A percentile compares a stretch with the other conserved stretches of the same genome.
Conservation (phyloP, 2,329 filamentous ascomycete genomes). For the Rhytidhysteron rufulum region DNA sequence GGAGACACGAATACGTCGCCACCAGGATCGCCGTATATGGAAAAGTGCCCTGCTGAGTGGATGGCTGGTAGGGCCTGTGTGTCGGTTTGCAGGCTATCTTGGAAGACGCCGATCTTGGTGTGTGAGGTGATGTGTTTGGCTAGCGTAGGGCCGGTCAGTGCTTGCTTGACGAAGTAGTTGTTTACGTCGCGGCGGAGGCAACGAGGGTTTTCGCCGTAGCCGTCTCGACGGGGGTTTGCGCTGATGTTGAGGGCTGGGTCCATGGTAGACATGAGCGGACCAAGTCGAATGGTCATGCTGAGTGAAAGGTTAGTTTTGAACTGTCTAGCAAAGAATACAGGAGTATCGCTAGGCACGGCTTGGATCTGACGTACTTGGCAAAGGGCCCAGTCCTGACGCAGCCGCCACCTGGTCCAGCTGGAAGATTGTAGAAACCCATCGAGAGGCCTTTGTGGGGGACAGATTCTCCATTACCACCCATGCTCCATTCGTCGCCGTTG, state of each 20-base stretch:
- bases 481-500: slow-evolving; percentile 49
- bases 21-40: slow-evolving; percentile 42
- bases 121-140: slow-evolving; percentile 20
- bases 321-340: too few relatives aligned
- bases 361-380: slow-evolving; percentile 30
- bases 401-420: slow-evolving; percentile 53
- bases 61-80: slow-evolving; percentile 17
- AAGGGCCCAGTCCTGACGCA: slow-evolving; percentile 53
- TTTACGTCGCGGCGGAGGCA: slow-evolving; percentile 29
- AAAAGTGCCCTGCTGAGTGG: slow-evolving; percentile 45
- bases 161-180: slow-evolving; percentile 19
- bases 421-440: slow-evolving; percentile 27
- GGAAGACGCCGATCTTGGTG: slow-evolving; percentile 20
- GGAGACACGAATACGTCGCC: slow-evolving; percentile 46
- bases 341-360: too few relatives aligned
- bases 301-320: not conserved
- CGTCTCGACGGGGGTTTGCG: slow-evolving; percentile 26
- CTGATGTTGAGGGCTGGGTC: slow-evolving; percentile 25
- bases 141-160: slow-evolving; percentile 16
- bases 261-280: slow-evolving; percentile 41
- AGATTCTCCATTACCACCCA: slow-evolving; percentile 46
- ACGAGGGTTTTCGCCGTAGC: slow-evolving; percentile 27
- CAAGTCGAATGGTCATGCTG: slow-evolving; percentile 38
- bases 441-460: slow-evolving; percentile 15
- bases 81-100: slow-evolving; percentile 20